A percentile compares a stretch with the other conserved stretches of the same genome.
phyloP scores from a whole-genome alignment of 305 asterid species.

The Ilex paraguariensis region DNA sequence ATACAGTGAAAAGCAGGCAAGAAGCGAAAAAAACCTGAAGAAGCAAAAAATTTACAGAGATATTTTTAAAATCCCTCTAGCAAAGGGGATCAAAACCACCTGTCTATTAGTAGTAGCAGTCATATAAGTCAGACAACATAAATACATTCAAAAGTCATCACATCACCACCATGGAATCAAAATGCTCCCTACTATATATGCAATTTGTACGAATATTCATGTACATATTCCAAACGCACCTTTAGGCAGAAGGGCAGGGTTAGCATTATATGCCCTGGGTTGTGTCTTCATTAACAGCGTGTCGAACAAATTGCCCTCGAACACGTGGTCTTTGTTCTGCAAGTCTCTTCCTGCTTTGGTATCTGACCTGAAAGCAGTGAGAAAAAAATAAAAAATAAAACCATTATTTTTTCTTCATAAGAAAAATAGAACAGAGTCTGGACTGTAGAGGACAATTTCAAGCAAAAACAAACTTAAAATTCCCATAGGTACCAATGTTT shows the following conservation, averaged over 20 bases:
- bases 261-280: conserved; percentile 21
- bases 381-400: background rate
- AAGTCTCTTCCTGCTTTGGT: conserved; percentile 43
- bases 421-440: no score
- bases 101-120: no score
- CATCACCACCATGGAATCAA: conserved; percentile 9
- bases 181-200: conserved; percentile 15
- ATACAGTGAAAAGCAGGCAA: no score
- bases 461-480: no score
- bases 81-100: background rate
- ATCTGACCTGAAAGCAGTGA: conserved; percentile 32
- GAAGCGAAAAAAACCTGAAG: no score
- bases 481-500: no score
- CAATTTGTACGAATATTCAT: conserved; percentile 13
- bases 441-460: no score
- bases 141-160: conserved; percentile 4
- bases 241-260: conserved; percentile 12
- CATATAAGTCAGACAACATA: background rate
- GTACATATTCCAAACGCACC: conserved; percentile 10
- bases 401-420: no score
- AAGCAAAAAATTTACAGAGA: conserved; percentile 1
- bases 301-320: conserved; percentile 48
- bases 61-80: conserved; percentile 7
- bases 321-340: conserved; percentile 52
- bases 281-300: conserved; percentile 23